Conservation (phyloP, 192 early-diverging fungal genomes). For the Coemansia sp. region DNA sequence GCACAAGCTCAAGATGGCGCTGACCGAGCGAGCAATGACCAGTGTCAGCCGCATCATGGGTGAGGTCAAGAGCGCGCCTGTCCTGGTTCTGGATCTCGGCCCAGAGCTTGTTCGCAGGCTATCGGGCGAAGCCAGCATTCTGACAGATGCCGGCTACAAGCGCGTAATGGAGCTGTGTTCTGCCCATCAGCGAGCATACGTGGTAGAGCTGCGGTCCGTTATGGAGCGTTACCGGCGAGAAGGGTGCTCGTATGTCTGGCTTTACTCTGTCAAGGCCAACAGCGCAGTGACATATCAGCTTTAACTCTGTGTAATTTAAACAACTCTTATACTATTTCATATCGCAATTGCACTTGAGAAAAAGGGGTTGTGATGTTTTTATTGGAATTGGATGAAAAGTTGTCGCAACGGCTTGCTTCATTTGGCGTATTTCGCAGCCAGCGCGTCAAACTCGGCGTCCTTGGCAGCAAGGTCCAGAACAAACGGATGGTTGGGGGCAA, state of each 20-base stretch:
- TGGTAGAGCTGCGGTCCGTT: slow-evolving; percentile 53
- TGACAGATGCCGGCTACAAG: slow-evolving; percentile 63
- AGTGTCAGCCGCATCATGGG: slow-evolving; percentile 56
- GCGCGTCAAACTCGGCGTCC: slow-evolving; percentile 73
- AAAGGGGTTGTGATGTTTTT: too few species aligned
- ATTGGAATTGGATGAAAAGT: too few species aligned
- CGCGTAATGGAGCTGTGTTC: slow-evolving; percentile 56
- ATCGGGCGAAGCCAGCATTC: slow-evolving; percentile 57
- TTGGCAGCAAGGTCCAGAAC: slow-evolving; percentile 75
- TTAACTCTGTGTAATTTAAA: too few species aligned
- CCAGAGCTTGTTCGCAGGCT: slow-evolving; percentile 58
- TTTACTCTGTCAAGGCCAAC: slow-evolving; percentile 69
- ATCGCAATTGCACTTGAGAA: too few species aligned
- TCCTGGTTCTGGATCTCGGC: slow-evolving; percentile 64
- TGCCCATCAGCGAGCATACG: slow-evolving; percentile 55
- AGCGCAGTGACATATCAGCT: slow-evolving; percentile 60
- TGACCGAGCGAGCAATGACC: slow-evolving; percentile 53
- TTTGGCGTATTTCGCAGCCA: slow-evolving; percentile 13
- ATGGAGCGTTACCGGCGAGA: slow-evolving; percentile 40
- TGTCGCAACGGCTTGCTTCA: too few species aligned
- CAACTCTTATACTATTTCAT: background rate
- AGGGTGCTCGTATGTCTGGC: slow-evolving; percentile 59
- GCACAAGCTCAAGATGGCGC: slow-evolving; percentile 35
- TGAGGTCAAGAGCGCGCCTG: slow-evolving; percentile 59
- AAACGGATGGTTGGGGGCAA: slow-evolving; percentile 73